These are phyloP conservation scores for Anacardium occidentale DNA, from an alignment of 345 rosid species.

Conservation along the genomic window DNA sequence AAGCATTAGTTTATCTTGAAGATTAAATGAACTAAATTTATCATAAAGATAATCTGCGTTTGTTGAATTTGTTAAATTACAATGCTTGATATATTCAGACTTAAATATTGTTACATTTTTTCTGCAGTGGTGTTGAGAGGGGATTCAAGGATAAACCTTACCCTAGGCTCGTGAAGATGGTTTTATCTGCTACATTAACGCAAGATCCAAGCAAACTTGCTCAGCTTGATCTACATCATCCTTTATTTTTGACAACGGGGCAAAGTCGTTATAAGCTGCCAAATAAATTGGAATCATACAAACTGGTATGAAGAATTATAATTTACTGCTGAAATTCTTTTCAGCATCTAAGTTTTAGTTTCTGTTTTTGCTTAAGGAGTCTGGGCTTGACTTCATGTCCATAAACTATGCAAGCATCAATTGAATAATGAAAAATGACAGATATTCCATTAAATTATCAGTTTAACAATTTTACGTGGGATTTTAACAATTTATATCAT, in stretches of 20 bases:
- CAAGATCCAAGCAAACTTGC: conserved; percentile 97
- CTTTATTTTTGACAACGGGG: conserved; percentile 84
- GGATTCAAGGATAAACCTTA: conserved; percentile 74
- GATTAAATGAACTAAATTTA: background rate
- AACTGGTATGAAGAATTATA: conserved; percentile 53
- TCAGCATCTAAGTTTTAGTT: background rate
- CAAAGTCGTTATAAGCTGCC: conserved; percentile 71
- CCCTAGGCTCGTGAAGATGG: conserved; percentile 89
- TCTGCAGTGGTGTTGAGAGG: conserved; percentile 74
- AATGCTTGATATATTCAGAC: background rate
- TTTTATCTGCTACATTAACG: conserved; percentile 88
- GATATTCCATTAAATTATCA: background rate
- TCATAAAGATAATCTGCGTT: background rate
- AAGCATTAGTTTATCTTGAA: background rate
- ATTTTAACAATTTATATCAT: too few species aligned
- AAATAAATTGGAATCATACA: conserved; percentile 76
- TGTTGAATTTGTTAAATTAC: background rate
- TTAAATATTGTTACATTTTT: conserved; percentile 12
- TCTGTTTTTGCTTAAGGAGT: background rate
- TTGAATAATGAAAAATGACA: background rate
- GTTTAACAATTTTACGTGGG: background rate
- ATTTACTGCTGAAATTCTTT: conserved; percentile 4
- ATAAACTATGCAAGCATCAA: background rate
- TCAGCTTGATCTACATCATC: conserved; percentile 90
- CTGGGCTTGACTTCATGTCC: background rate